Percentiles rank a stretch among this genome's conserved stretches.
Evolutionary conservation across 2,329 filamentous ascomycete species (phyloP).

Genomic region (Escovopsis sp.): DNA sequence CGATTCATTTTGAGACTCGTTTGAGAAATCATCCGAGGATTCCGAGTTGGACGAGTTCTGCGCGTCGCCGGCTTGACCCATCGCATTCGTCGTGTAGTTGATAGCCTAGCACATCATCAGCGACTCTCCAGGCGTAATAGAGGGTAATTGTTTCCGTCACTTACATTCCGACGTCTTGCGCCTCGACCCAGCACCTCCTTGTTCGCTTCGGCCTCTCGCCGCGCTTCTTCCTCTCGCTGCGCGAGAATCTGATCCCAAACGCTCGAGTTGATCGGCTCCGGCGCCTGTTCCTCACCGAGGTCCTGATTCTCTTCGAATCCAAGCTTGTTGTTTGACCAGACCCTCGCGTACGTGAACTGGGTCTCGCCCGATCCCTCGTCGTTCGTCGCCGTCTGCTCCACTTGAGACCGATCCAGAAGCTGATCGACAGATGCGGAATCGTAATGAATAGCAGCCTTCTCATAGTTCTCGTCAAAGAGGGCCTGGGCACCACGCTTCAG

Average conservation of each 20-base stretch:
- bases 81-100: slow-evolving; percentile 19
- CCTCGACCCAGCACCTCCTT: slow-evolving; percentile 74
- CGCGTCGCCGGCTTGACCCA: slow-evolving; percentile 12
- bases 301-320: slow-evolving; percentile 49
- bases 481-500: slow-evolving; percentile 76
- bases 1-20: slow-evolving; percentile 16
- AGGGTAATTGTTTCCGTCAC: slow-evolving; percentile 2
- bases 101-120: slow-evolving; percentile 16
- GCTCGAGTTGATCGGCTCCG: slow-evolving; percentile 43
- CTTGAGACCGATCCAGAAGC: slow-evolving; percentile 72
- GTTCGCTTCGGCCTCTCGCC: slow-evolving; percentile 51
- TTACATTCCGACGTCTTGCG: slow-evolving; percentile 48
- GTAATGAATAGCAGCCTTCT: slow-evolving; percentile 63
- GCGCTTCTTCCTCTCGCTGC: slow-evolving; percentile 64
- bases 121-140: not conserved
- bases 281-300: slow-evolving; percentile 34
- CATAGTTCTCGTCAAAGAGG: slow-evolving; percentile 62
- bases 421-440: slow-evolving; percentile 73
- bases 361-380: slow-evolving; percentile 54
- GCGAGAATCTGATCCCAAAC: slow-evolving; percentile 87
- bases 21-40: slow-evolving; percentile 21
- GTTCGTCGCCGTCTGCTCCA: slow-evolving; percentile 54
- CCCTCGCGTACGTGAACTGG: slow-evolving; percentile 76
- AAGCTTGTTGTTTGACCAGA: slow-evolving; percentile 77
- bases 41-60: slow-evolving; percentile 18